Evolutionary conservation across 2,329 filamentous ascomycete genomes (phyloP).

Genomic region (Elsinoe batatas): DNA sequence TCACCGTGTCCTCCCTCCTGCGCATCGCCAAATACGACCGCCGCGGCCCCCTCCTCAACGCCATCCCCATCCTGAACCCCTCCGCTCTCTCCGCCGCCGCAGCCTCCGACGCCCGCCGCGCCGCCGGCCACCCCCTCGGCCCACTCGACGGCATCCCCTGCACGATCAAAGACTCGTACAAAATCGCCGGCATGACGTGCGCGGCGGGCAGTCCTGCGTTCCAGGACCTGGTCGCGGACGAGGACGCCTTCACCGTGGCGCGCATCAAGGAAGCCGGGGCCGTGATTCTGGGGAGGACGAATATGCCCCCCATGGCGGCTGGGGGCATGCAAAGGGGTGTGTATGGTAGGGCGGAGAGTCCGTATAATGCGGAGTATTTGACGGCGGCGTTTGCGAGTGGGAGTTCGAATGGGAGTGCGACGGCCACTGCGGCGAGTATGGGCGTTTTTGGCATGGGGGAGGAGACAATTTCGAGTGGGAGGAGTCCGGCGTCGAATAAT

Average conservation of each 20-base stretch:
- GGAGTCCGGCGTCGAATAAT: constrained; percentile 49
- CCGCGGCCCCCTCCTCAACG: constrained; percentile 34
- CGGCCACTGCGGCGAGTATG: constrained; percentile 41
- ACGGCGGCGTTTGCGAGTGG: constrained; percentile 48
- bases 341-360: constrained; percentile 47
- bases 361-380: constrained; percentile 46
- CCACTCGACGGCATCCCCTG: constrained; percentile 48
- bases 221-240: constrained; percentile 37
- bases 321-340: constrained; percentile 49
- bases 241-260: constrained; percentile 44
- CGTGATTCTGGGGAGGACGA: constrained; percentile 46
- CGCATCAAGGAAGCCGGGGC: constrained; percentile 41
- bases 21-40: constrained; percentile 41
- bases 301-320: constrained; percentile 51
- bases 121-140: constrained; percentile 27
- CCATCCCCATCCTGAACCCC: constrained; percentile 41
- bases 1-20: constrained; percentile 38
- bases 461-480: constrained; percentile 48
- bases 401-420: constrained; percentile 48
- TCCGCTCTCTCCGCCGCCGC: constrained; percentile 38
- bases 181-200: constrained; percentile 43
- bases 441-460: constrained; percentile 45
- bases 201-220: constrained; percentile 49
- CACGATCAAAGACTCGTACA: constrained; percentile 50
- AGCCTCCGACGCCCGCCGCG: constrained; percentile 38